phyloP scores from a whole-genome alignment of 495 filamentous ascomycete species.

The Neurospora sp. region DNA sequence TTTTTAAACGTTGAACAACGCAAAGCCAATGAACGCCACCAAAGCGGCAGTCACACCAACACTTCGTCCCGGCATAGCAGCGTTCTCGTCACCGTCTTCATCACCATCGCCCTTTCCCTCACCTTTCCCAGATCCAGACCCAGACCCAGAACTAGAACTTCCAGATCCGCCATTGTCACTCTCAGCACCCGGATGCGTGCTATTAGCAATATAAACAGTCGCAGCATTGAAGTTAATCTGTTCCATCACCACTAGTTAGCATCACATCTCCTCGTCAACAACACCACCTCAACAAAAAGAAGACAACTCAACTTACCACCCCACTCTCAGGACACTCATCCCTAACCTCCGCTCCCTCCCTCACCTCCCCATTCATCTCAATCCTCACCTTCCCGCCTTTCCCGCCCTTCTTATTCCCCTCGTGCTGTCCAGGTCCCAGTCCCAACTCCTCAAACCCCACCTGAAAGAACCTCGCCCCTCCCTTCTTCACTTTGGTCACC shows the following conservation, averaged over 20 bases:
- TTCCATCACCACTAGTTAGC: background rate
- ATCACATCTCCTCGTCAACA: background rate
- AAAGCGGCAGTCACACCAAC: background rate
- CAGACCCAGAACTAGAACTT: background rate
- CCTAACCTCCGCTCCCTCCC: background rate
- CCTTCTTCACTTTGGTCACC: background rate
- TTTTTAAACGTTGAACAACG: background rate
- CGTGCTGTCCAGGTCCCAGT: background rate
- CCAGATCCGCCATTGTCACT: background rate
- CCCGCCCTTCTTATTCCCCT: background rate
- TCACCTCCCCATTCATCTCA: background rate
- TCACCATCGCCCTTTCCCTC: background rate
- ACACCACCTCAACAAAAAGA: background rate
- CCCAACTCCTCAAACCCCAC: background rate
- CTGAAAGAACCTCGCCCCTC: background rate
- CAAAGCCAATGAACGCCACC: background rate
- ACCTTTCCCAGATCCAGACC: background rate
- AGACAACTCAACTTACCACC: background rate
- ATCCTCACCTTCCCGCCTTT: slow-evolving; percentile 2
- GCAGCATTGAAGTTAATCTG: background rate
- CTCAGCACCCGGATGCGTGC: background rate
- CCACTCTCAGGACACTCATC: background rate
- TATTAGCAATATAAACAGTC: background rate
- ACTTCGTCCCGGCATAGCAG: background rate
- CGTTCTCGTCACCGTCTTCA: background rate